Evolutionary conservation across 768 basidiomycete genomes (phyloP), one percentile per base, ranked within the genome.

Genomic region (Mycena latifolia): DNA sequence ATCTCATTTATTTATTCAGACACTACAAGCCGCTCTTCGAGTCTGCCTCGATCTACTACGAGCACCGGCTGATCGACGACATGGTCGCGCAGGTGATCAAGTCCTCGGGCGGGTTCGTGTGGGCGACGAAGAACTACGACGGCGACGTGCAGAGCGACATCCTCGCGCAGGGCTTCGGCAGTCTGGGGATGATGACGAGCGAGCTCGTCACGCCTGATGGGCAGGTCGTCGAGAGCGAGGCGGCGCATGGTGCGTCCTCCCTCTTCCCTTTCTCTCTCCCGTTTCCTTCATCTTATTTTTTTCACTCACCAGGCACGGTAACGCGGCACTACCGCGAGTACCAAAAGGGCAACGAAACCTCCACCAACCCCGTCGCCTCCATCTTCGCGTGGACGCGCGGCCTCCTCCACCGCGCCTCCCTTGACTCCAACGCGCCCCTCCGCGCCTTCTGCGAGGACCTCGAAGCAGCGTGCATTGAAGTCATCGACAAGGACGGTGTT

Each of bases 371-470:
- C 43, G 96, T 99, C 71, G 97, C 97, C 48, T 95, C 93, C 61
- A 98, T 99, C 82, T 99, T 96, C 73, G 97, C 97, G 10, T 99
- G 97, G 97, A 99, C 97, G 18, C 90, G 98, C 50, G 97, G 97
- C 0, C 85, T 99, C 45, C 81, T 94, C 58, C 95, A 95, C 81
- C 91, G 96, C 70, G 96, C 96, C 69, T 95, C 94, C 83, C 85
- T 98, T 33, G 97, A 99, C 75, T 82, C 81, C 43, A 99, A 97
- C 76, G 88, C 87, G 24, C 82, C 83, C 35, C 87, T 99, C 29
- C 82, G 80, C 56, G 78, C 80, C 50, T 99, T 97, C 80, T 94
- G 92, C 72, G 72, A 84, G 52, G 88, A 89, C 67, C 85, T 99
- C 43, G 98, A 99, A 83, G 84, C 78, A 17, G 89, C 94, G 22